Evolutionary conservation across 805 yeast genomes (phyloP).

Genomic region (Teunomyces aglyptinius): DNA sequence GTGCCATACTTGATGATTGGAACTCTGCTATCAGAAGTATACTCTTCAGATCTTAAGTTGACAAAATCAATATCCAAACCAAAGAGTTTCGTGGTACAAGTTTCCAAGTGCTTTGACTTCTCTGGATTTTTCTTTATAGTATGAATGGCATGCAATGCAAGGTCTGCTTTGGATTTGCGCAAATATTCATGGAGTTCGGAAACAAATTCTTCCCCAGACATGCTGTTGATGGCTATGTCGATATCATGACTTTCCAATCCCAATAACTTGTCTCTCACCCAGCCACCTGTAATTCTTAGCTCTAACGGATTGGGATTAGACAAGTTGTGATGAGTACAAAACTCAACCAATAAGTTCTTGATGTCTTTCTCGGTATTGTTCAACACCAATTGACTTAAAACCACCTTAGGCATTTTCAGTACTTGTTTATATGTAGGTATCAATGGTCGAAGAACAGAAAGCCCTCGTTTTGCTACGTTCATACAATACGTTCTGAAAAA

Average conservation of each 20-base stretch:
- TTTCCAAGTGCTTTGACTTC: constrained; percentile 92
- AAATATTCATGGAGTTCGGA: constrained; percentile 54
- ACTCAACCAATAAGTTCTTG: constrained; percentile 39
- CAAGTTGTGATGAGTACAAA: constrained; percentile 36
- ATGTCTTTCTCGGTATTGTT: constrained; percentile 42
- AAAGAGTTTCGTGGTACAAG: constrained; percentile 86
- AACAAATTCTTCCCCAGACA: constrained; percentile 88
- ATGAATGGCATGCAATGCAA: constrained; percentile 52
- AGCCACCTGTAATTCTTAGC: constrained; percentile 90
- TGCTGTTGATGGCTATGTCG: constrained; percentile 83
- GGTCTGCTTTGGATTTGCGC: constrained; percentile 22
- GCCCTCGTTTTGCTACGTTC: neutral
- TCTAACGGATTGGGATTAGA: constrained; percentile 34
- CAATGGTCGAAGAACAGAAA: neutral
- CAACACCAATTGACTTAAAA: constrained; percentile 5
- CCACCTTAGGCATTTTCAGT: neutral
- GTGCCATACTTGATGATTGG: constrained; percentile 85
- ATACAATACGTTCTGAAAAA: neutral
- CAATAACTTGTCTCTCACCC: constrained; percentile 94
- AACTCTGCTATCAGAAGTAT: constrained; percentile 80
- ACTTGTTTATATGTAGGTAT: constrained; percentile 1
- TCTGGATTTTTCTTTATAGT: constrained; percentile 91
- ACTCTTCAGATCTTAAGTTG: constrained; percentile 82
- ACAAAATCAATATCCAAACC: constrained; percentile 93
- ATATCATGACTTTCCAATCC: constrained; percentile 81